Conservation (phyloP, 371 early-diverging fungal species). For the Mucor sp. region DNA sequence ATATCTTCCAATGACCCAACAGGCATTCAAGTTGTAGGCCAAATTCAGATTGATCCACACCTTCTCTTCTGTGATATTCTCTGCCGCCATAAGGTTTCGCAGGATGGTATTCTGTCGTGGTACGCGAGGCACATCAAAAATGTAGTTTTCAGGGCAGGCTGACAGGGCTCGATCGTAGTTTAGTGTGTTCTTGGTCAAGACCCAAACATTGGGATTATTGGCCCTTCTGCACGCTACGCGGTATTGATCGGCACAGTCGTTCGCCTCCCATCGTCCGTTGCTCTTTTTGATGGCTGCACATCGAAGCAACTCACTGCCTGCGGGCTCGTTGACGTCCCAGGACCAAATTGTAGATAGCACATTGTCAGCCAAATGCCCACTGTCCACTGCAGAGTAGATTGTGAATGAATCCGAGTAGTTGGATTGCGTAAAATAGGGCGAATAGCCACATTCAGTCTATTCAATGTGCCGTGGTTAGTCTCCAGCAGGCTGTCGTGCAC, state of each 20-base stretch:
- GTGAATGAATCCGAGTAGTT: slow-evolving; percentile 21
- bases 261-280: slow-evolving; percentile 40
- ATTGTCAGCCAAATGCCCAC: slow-evolving; percentile 25
- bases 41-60: slow-evolving; percentile 46
- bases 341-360: slow-evolving; percentile 44
- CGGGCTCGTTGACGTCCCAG: slow-evolving; percentile 44
- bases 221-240: slow-evolving; percentile 33
- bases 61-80: slow-evolving; percentile 14
- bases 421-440: slow-evolving; percentile 30
- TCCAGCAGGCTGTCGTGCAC: not conserved
- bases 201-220: slow-evolving; percentile 31
- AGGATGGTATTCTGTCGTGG: slow-evolving; percentile 31
- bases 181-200: slow-evolving; percentile 24
- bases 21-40: slow-evolving; percentile 15
- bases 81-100: not conserved
- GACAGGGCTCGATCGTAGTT: slow-evolving; percentile 34
- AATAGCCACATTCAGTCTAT: slow-evolving; percentile 40
- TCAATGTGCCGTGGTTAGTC: not conserved
- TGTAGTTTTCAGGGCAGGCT: slow-evolving; percentile 35
- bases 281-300: slow-evolving; percentile 31
- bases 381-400: slow-evolving; percentile 12
- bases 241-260: slow-evolving; percentile 27
- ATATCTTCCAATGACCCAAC: slow-evolving; percentile 43
- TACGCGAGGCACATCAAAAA: slow-evolving; percentile 37
- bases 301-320: slow-evolving; percentile 2